These are phyloP conservation scores for Quercus dentata DNA, from an alignment of 306 rosid species.

Conservation along the genomic window DNA sequence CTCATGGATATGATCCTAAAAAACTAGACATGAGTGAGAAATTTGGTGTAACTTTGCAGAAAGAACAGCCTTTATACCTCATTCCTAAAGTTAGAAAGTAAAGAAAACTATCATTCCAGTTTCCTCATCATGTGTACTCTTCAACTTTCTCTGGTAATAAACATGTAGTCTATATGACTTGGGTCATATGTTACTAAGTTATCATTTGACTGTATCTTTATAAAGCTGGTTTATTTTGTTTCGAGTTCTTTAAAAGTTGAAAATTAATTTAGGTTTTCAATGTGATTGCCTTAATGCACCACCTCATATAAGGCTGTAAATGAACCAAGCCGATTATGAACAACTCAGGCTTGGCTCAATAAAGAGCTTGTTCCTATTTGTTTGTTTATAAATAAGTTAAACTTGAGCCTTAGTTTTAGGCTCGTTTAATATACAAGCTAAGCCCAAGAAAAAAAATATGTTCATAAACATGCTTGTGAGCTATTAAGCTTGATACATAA, in stretches of 20 bases:
- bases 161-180: background rate
- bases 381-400: too few relatives aligned
- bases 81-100: conserved; percentile 9
- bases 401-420: too few relatives aligned
- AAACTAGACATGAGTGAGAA: conserved; percentile 13
- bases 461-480: too few relatives aligned
- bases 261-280: background rate
- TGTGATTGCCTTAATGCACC: background rate
- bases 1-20: conserved; percentile 12
- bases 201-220: background rate
- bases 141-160: background rate
- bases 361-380: too few relatives aligned
- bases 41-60: conserved; percentile 8
- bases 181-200: background rate
- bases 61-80: conserved; percentile 10
- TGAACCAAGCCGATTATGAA: too few relatives aligned
- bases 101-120: background rate
- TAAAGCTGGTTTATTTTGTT: background rate
- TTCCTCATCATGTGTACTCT: background rate
- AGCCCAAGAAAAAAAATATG: too few relatives aligned
- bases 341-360: accelerated
- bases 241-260: background rate
- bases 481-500: too few relatives aligned
- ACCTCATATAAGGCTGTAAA: background rate
- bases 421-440: too few relatives aligned